Conservation (phyloP, 2,329 filamentous ascomycete genomes). For the Scortechinia acanthostroma region DNA sequence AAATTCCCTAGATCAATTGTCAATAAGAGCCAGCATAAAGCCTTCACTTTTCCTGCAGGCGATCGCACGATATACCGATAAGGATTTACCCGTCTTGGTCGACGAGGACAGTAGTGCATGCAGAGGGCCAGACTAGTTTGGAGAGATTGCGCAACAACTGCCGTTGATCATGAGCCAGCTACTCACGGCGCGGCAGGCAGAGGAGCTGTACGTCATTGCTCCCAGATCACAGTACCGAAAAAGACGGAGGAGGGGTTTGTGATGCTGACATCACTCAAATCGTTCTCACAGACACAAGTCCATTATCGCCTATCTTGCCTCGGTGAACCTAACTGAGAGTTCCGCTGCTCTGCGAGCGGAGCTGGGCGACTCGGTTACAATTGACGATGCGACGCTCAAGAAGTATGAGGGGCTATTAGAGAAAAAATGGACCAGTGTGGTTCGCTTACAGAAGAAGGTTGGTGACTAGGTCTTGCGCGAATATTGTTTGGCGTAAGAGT, state of each 20-base stretch:
- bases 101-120: too few species aligned
- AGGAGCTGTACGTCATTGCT: constrained; percentile 81
- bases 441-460: constrained; percentile 91
- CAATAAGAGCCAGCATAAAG: too few species aligned
- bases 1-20: too few species aligned
- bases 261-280: constrained; percentile 8
- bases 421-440: constrained; percentile 98
- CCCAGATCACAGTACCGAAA: too few species aligned
- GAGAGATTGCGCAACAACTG: too few species aligned
- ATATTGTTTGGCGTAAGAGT: constrained; percentile 3
- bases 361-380: constrained; percentile 58
- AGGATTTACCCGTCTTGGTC: too few species aligned
- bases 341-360: constrained; percentile 72
- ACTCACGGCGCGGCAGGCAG: constrained; percentile 73
- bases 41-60: too few species aligned
- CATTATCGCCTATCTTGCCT: constrained; percentile 79
- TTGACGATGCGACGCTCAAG: constrained; percentile 73
- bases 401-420: constrained; percentile 91
- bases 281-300: constrained; percentile 69
- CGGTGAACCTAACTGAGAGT: constrained; percentile 63
- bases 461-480: constrained; percentile 7
- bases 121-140: too few species aligned
- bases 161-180: constrained; percentile 74
- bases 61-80: too few species aligned
- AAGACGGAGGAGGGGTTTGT: constrained; percentile 4